Evolutionary conservation across 2,329 filamentous ascomycete genomes (phyloP).

Genomic region (Ophiostoma himal-ulmi): DNA sequence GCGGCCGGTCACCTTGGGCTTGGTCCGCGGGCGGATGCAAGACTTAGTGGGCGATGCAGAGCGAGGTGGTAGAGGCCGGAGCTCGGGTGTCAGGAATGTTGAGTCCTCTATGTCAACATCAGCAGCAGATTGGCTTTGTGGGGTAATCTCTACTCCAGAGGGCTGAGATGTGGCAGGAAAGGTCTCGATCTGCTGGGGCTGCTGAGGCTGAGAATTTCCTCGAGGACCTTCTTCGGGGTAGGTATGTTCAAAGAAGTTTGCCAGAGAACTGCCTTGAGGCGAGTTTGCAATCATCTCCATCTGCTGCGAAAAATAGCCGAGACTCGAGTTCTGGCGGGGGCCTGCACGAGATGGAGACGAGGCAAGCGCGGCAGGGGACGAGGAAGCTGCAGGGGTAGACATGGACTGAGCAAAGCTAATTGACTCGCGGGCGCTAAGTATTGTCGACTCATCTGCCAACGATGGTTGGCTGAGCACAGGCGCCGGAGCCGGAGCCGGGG

Average conservation of each 20-base stretch:
- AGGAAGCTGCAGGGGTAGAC: not conserved
- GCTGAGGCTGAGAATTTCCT: not conserved
- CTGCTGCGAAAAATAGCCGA: not conserved
- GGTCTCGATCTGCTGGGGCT: not conserved
- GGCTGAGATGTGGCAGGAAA: not conserved
- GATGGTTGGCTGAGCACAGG: not conserved
- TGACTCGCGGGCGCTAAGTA: not conserved
- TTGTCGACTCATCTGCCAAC: not conserved
- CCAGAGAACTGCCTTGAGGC: not conserved
- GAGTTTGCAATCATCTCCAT: constrained; percentile 31
- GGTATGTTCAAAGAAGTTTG: not conserved
- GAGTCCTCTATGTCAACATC: constrained; percentile 32
- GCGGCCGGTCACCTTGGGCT: constrained; percentile 52
- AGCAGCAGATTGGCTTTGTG: not conserved
- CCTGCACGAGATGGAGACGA: not conserved
- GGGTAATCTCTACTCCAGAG: not conserved
- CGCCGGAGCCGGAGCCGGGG: not conserved
- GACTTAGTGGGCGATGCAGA: constrained; percentile 53
- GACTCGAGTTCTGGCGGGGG: not conserved
- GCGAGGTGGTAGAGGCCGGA: constrained; percentile 46
- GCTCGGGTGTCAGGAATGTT: constrained; percentile 37
- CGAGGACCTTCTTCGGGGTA: not conserved
- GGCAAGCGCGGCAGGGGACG: not conserved
- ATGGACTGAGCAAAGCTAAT: not conserved
- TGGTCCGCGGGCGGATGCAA: constrained; percentile 51